Percentiles rank a stretch among this genome's conserved stretches.
phyloP scores from a whole-genome alignment of 108 stramenopile species.

The Chaetoceros muelleri region DNA sequence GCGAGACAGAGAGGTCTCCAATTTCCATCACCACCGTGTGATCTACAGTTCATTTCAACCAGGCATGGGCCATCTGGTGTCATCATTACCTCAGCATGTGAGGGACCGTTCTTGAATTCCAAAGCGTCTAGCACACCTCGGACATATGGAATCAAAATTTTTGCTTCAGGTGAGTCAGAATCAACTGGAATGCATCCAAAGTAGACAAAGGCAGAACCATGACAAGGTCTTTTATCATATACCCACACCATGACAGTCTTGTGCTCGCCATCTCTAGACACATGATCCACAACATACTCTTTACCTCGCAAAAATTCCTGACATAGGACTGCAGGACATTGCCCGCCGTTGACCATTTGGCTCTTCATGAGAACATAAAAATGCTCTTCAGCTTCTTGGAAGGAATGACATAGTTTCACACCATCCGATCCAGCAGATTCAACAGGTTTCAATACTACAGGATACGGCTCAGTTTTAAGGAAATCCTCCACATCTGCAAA shows the following conservation, averaged over 20 bases:
- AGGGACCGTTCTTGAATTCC: conserved; percentile 59
- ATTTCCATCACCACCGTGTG: conserved; percentile 92
- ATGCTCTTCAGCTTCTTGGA: conserved; percentile 84
- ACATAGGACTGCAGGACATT: conserved; percentile 76
- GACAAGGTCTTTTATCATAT: conserved; percentile 83
- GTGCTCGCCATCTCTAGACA: conserved; percentile 77
- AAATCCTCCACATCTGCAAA: conserved; percentile 74
- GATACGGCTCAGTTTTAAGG: conserved; percentile 56
- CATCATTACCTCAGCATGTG: conserved; percentile 76
- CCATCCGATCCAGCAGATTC: conserved; percentile 91
- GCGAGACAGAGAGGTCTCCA: conserved; percentile 75
- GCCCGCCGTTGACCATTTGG: conserved; percentile 81
- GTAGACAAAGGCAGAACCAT: conserved; percentile 79
- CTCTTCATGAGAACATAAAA: conserved; percentile 76
- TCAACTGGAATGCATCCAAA: conserved; percentile 69
- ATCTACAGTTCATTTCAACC: conserved; percentile 73
- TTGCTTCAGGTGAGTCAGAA: conserved; percentile 56
- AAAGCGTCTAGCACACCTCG: conserved; percentile 65
- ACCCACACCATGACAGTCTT: conserved; percentile 88
- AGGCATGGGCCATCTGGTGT: conserved; percentile 77
- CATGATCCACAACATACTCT: conserved; percentile 89
- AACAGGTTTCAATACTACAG: conserved; percentile 88
- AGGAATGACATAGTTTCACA: conserved; percentile 82
- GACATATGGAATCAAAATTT: conserved; percentile 73
- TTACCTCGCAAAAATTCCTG: conserved; percentile 84